A percentile compares a stretch with the other conserved stretches of the same genome.
phyloP scores from a whole-genome alignment of 1,284 basidiomycete species.

The Caloboletus firmus region DNA sequence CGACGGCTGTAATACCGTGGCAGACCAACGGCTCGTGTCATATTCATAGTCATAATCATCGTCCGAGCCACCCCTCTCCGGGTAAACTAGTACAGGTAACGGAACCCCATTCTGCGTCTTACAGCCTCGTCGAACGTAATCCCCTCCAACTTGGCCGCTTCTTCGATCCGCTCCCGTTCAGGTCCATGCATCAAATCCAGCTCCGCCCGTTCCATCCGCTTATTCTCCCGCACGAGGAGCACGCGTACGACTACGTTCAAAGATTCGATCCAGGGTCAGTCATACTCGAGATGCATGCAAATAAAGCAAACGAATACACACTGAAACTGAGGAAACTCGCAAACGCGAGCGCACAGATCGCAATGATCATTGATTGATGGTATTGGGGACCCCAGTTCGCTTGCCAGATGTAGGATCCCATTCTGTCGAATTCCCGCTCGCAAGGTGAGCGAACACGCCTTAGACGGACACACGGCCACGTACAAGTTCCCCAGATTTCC shows the following conservation, averaged over 20 bases:
- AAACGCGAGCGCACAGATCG: slow-evolving; percentile 42
- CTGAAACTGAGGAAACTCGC: slow-evolving; percentile 41
- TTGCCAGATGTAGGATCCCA: slow-evolving; percentile 56
- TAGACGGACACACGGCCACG: slow-evolving; percentile 27
- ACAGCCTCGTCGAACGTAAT: slow-evolving; percentile 54
- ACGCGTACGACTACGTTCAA: slow-evolving; percentile 43
- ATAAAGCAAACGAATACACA: slow-evolving; percentile 19
- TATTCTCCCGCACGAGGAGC: slow-evolving; percentile 48
- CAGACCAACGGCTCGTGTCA: background rate
- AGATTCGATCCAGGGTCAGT: background rate
- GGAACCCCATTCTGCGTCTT: slow-evolving; percentile 42
- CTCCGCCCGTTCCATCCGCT: slow-evolving; percentile 46
- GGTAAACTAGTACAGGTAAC: slow-evolving; percentile 22
- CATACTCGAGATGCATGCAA: background rate
- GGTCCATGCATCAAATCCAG: slow-evolving; percentile 42
- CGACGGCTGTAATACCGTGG: no score
- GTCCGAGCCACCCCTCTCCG: background rate
- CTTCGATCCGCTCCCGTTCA: slow-evolving; percentile 45
- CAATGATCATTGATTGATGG: slow-evolving; percentile 55
- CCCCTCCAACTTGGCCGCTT: slow-evolving; percentile 51
- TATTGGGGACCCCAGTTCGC: slow-evolving; percentile 51
- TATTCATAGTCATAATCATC: background rate
- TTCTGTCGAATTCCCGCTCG: slow-evolving; percentile 27
- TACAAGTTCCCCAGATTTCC: slow-evolving; percentile 37
- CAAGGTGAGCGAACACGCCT: background rate